Conservation (phyloP, 441 rosid species). For the Croton setiger region DNA sequence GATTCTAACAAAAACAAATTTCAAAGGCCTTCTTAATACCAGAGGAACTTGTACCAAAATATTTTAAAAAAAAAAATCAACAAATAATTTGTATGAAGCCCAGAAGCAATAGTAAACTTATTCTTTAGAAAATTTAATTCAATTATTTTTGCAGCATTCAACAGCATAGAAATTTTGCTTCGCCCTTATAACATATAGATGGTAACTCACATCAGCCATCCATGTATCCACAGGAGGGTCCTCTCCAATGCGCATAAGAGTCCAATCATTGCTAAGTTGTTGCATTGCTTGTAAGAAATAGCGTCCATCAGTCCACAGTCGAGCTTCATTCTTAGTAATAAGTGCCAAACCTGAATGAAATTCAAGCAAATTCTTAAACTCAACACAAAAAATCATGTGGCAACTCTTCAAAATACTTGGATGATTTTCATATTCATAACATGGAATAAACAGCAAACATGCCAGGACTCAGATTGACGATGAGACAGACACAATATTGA, state of each 20-base stretch:
- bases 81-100: background rate
- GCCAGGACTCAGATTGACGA: background rate
- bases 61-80: background rate
- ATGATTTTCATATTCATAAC: background rate
- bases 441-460: background rate
- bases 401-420: background rate
- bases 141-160: background rate
- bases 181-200: background rate
- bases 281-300: slow-evolving; percentile 86
- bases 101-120: background rate
- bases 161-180: background rate
- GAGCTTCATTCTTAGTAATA: slow-evolving; percentile 65
- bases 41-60: background rate
- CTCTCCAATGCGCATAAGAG: slow-evolving; percentile 89
- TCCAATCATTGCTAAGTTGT: slow-evolving; percentile 81
- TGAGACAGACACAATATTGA: background rate
- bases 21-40: slow-evolving; percentile 16
- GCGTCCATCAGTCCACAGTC: slow-evolving; percentile 91
- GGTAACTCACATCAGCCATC: slow-evolving; percentile 70
- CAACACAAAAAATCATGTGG: background rate
- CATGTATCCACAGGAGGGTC: slow-evolving; percentile 78
- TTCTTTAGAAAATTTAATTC: background rate
- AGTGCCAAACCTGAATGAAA: slow-evolving; percentile 67
- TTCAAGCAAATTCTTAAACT: background rate
- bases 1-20: slow-evolving; percentile 49